Evolutionary conservation across 352 stramenopile species (phyloP), one percentile per base, ranked within the genome.

Genomic region (Pythium brassicae): DNA sequence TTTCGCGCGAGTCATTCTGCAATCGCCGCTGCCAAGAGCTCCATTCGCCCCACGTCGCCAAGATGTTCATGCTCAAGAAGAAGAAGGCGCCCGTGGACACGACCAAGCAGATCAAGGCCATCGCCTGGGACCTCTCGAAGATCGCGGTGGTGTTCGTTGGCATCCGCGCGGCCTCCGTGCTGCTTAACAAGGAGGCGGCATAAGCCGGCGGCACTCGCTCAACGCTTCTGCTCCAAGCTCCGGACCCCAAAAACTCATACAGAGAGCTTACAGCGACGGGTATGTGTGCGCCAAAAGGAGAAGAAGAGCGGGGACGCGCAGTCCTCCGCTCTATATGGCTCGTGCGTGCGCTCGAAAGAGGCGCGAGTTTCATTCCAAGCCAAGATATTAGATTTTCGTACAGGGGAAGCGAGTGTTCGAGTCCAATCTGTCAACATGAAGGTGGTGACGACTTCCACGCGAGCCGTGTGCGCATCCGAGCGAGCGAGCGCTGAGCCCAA

Each of bases 21-120:
- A 22, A 22, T 52, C 46, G 11, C 17, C 3, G 32, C 25, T 26
- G 25, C 22, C 45, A 32, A 20, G 14, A 27, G 14, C 44, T 40
- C n/a, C 49, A 32, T n/a, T n/a, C 40, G 19, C 5, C 26, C 26
- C 15, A 2, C 29, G 32, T 7, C n/a, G 54, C 29, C 53, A 72
- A 32, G 46, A 91, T 91, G 81, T 91, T 91, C 53, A 87, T 89
- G 81, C 81, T 91, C 65, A 89, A 88, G 74, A 93, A 93, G 76
- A 91, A 92, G 76, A 89, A 91, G 68, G 71, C 79, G 66, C 79
- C 89, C 66, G 77, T 92, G 45, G 83, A 93, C 68, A 73, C 69
- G 46, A 68, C 62, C 60, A 86, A 91, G 72, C 78, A 89, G 65
- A 68, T 89, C 61, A 90, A 89, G 66, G 76, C 76, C 15, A 69